Evolutionary conservation across 345 rosid genomes (phyloP).

Genomic region (Citrus glauca): DNA sequence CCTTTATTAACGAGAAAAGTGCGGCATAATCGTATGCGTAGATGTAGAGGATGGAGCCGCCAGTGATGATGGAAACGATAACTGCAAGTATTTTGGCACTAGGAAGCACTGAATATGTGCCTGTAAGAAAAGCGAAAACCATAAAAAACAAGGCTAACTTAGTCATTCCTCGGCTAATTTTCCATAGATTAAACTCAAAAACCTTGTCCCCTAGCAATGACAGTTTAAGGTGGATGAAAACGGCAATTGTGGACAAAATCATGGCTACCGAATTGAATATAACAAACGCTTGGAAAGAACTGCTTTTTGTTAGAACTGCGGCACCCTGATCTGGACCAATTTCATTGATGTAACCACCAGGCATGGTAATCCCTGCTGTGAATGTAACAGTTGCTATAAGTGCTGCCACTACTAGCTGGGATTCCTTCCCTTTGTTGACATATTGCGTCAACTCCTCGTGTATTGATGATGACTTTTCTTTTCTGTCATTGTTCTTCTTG

Average conservation of each 20-base stretch:
- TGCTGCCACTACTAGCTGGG: constrained; percentile 4
- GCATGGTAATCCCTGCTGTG: constrained; percentile 15
- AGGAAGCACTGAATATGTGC: constrained; percentile 11
- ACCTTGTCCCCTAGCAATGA: neutral
- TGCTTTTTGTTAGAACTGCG: neutral
- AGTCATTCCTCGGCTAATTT: neutral
- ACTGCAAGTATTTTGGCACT: neutral
- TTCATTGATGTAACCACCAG: constrained; percentile 21
- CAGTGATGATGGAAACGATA: neutral
- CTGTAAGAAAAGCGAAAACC: constrained; percentile 12
- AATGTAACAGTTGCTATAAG: constrained; percentile 23
- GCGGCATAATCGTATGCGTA: no score
- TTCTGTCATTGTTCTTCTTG: no score
- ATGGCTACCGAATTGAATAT: constrained; percentile 8
- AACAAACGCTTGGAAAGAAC: constrained; percentile 12
- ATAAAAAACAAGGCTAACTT: neutral
- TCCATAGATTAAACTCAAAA: rapidly evolving
- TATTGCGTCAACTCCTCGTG: neutral
- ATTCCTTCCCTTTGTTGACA: neutral
- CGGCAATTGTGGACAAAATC: constrained; percentile 1
- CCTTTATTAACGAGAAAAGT: neutral
- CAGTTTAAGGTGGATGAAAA: neutral
- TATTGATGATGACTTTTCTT: no score
- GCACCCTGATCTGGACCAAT: neutral
- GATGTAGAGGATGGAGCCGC: neutral